phyloP scores from a whole-genome alignment of 306 rosid species.

The Sicyos baderoa region DNA sequence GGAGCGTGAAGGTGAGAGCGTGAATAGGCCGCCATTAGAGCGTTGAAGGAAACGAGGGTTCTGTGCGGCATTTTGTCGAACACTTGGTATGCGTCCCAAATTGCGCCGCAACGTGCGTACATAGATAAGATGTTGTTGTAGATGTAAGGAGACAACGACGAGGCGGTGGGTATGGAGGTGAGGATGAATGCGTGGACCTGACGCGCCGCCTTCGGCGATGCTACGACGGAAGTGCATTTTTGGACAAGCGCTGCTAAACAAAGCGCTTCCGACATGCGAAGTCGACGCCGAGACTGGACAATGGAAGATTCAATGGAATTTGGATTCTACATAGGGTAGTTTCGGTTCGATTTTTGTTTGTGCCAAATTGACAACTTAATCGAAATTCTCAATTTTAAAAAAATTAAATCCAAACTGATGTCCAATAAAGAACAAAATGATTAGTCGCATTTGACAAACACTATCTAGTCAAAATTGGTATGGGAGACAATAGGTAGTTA shows the following conservation, averaged over 20 bases:
- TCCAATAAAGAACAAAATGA: too few species aligned
- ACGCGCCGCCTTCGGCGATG: slow-evolving; percentile 55
- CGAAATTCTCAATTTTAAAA: too few species aligned
- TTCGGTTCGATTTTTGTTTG: too few species aligned
- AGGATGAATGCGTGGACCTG: slow-evolving; percentile 61
- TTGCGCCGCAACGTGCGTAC: slow-evolving; percentile 54
- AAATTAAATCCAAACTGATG: too few species aligned
- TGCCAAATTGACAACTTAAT: too few species aligned
- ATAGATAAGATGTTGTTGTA: slow-evolving; percentile 59
- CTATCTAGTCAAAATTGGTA: too few species aligned
- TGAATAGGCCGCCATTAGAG: slow-evolving; percentile 58
- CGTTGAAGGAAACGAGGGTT: slow-evolving; percentile 63
- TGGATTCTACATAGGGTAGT: too few species aligned
- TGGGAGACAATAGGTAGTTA: too few species aligned
- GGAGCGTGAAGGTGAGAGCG: slow-evolving; percentile 34
- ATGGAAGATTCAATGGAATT: too few species aligned
- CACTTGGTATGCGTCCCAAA: slow-evolving; percentile 38
- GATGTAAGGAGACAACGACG: slow-evolving; percentile 34
- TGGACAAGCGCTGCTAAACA: slow-evolving; percentile 30
- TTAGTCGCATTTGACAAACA: too few species aligned
- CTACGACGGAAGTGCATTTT: slow-evolving; percentile 44
- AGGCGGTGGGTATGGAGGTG: slow-evolving; percentile 27
- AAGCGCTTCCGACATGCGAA: slow-evolving; percentile 32
- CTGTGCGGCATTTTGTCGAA: slow-evolving; percentile 77
- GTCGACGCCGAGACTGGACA: too few species aligned